A percentile compares a stretch with the other conserved stretches of the same genome.
Conservation (phyloP, 768 basidiomycete genomes). For the Trametes maxima region DNA sequence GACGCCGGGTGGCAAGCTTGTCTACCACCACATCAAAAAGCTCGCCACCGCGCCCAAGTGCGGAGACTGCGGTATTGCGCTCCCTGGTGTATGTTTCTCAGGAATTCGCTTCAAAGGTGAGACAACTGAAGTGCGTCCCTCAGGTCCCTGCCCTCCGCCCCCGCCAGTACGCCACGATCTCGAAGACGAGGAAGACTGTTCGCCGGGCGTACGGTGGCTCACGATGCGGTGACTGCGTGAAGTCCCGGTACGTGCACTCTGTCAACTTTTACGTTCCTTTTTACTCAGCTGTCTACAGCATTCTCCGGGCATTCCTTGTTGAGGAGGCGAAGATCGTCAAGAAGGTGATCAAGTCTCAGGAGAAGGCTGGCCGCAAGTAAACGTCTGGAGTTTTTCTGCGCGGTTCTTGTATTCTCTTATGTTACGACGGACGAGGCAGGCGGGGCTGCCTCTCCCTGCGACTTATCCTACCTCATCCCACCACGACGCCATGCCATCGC, state of each 20-base stretch:
- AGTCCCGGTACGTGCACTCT: constrained; percentile 73
- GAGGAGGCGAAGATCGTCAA: constrained; percentile 99
- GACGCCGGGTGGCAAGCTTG: constrained; percentile 97
- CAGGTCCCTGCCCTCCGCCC: constrained; percentile 96
- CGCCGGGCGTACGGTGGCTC: constrained; percentile 97
- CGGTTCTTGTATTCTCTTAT: constrained; percentile 21
- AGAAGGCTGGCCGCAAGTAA: constrained; percentile 42
- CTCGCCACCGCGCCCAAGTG: constrained; percentile 90
- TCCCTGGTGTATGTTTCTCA: constrained; percentile 80
- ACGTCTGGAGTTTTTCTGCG: constrained; percentile 6
- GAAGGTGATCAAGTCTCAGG: constrained; percentile 95
- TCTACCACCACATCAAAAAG: constrained; percentile 98
- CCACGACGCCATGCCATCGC: constrained; percentile 31
- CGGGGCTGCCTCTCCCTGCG: constrained; percentile 11
- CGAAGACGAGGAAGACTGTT: constrained; percentile 97
- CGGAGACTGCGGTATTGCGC: constrained; percentile 95
- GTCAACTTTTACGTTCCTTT: no score
- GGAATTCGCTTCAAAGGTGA: background rate
- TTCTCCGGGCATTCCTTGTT: constrained; percentile 97
- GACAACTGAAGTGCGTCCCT: background rate
- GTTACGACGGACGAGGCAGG: constrained; percentile 18
- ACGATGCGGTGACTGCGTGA: constrained; percentile 94
- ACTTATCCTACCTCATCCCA: constrained; percentile 16
- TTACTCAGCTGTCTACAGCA: constrained; percentile 50
- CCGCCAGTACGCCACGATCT: constrained; percentile 92